These are phyloP conservation scores for Rosellinia necatrix DNA, from an alignment of 2,329 filamentous ascomycete species.

Conservation along the genomic window DNA sequence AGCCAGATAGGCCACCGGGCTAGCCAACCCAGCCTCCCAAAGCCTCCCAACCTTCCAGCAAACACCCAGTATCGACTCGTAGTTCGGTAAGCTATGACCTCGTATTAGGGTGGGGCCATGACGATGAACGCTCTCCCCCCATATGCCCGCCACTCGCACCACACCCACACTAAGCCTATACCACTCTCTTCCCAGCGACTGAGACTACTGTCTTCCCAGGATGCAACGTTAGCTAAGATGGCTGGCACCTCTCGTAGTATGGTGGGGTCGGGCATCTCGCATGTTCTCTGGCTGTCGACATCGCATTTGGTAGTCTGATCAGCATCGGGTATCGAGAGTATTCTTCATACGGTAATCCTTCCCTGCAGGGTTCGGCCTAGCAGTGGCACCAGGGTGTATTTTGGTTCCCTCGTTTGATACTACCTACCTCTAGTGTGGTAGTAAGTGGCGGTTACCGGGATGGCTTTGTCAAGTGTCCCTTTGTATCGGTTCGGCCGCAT, in stretches of 20 bases:
- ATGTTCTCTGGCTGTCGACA: too few relatives aligned
- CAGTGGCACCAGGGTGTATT: background rate
- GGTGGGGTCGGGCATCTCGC: too few relatives aligned
- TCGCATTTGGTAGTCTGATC: background rate
- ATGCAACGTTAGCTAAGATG: conserved; percentile 25
- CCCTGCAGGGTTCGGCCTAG: conserved; percentile 2
- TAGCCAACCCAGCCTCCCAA: background rate
- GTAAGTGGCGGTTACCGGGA: background rate
- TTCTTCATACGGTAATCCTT: background rate
- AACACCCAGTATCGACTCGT: background rate
- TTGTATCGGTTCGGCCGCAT: conserved; percentile 8
- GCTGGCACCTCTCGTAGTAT: background rate
- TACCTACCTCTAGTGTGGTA: conserved; percentile 7
- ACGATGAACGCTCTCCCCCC: conserved; percentile 18
- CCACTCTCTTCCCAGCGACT: conserved; percentile 3
- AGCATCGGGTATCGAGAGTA: background rate
- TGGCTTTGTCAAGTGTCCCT: conserved; percentile 12
- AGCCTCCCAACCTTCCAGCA: conserved; percentile 12
- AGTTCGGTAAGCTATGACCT: conserved; percentile 30
- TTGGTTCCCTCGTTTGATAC: background rate
- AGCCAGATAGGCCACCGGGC: background rate
- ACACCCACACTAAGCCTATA: background rate
- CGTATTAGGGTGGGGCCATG: conserved; percentile 30
- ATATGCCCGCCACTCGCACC: conserved; percentile 19
- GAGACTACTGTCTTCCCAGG: background rate